These are phyloP conservation scores for Sugiyamaella americana DNA, from an alignment of 805 yeast species.

Conservation along the genomic window DNA sequence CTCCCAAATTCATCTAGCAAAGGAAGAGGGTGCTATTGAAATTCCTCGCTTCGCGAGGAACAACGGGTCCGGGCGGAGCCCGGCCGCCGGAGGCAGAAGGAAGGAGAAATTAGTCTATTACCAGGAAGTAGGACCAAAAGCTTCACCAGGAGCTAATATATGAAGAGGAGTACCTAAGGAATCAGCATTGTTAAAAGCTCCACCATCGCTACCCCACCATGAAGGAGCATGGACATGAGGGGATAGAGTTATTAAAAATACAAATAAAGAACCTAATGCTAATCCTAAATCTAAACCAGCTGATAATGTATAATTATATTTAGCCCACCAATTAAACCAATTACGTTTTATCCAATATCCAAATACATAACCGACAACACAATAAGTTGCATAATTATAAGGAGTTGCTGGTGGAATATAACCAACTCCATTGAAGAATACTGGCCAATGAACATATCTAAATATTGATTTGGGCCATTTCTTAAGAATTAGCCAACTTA, in stretches of 20 bases:
- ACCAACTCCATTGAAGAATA: constrained; percentile 55
- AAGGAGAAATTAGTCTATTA: constrained; percentile 19
- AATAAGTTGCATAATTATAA: constrained; percentile 55
- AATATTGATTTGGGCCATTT: constrained; percentile 38
- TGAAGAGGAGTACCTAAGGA: constrained; percentile 29
- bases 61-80: too few relatives aligned
- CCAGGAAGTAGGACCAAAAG: constrained; percentile 47
- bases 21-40: background rate
- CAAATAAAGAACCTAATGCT: constrained; percentile 53
- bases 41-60: too few relatives aligned
- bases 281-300: constrained; percentile 64
- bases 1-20: too few relatives aligned
- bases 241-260: constrained; percentile 47
- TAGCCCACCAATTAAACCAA: constrained; percentile 68
- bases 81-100: too few relatives aligned
- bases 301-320: constrained; percentile 61
- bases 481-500: constrained; percentile 36
- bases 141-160: constrained; percentile 36
- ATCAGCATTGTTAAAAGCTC: constrained; percentile 37
- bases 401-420: constrained; percentile 71
- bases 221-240: constrained; percentile 35
- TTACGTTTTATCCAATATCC: constrained; percentile 50
- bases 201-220: constrained; percentile 68
- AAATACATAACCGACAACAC: constrained; percentile 49
- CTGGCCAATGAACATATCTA: constrained; percentile 56